Percentiles rank a stretch among this genome's conserved stretches.
phyloP scores from a whole-genome alignment of 768 basidiomycete species.

The Gloeopeniophorella convolvens region DNA sequence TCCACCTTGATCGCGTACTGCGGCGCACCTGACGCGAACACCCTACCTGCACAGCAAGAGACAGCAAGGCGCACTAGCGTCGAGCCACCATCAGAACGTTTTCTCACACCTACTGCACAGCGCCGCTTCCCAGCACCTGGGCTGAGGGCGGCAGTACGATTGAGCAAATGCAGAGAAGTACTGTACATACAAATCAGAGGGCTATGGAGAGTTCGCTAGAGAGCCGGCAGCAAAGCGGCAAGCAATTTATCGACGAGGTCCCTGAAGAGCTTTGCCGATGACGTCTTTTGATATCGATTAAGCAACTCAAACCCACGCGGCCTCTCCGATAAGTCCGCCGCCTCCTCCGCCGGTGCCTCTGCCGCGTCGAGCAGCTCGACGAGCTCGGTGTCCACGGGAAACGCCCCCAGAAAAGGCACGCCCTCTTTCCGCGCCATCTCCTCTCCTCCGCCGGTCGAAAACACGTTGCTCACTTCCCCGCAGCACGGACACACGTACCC shows the following conservation, averaged over 20 bases:
- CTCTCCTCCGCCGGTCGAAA: slow-evolving; percentile 89
- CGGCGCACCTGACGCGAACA: no score
- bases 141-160: no score
- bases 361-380: slow-evolving; percentile 78
- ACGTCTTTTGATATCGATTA: slow-evolving; percentile 56
- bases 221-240: slow-evolving; percentile 23
- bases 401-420: slow-evolving; percentile 72
- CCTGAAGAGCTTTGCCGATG: slow-evolving; percentile 63
- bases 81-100: no score
- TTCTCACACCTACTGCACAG: no score
- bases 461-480: slow-evolving; percentile 90
- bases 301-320: slow-evolving; percentile 45
- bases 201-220: not conserved
- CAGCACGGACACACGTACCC: slow-evolving; percentile 98
- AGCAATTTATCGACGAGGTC: slow-evolving; percentile 45
- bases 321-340: slow-evolving; percentile 21
- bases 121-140: no score
- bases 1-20: no score
- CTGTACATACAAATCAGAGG: no score
- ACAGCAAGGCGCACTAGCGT: no score
- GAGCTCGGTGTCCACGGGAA: slow-evolving; percentile 91
- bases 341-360: slow-evolving; percentile 22
- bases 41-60: no score
- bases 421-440: slow-evolving; percentile 76
- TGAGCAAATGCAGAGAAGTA: no score